Conservation (phyloP, 495 filamentous ascomycete species). For the Hypoxylon subgilvum region DNA sequence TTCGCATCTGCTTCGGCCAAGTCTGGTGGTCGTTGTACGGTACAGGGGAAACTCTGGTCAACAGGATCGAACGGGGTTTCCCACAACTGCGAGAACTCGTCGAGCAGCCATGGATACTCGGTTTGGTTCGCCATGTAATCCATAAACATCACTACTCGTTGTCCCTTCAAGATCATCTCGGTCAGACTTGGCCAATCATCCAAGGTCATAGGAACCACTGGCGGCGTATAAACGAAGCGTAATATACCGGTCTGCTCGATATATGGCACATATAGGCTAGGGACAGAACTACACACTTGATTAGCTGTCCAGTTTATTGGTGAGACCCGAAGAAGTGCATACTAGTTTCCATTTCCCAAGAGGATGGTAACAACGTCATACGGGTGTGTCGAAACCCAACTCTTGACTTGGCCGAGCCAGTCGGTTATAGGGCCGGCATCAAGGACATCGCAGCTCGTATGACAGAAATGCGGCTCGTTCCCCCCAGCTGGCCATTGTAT, state of each 20-base stretch:
- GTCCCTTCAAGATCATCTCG: not conserved
- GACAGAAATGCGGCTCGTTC: conserved; percentile 66
- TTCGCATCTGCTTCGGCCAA: conserved; percentile 58
- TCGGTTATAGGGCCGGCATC: conserved; percentile 77
- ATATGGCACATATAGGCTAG: conserved; percentile 50
- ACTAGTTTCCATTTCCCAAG: conserved; percentile 80
- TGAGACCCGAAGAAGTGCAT: conserved; percentile 52
- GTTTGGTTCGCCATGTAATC: conserved; percentile 87
- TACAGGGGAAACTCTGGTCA: conserved; percentile 69
- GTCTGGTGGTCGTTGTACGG: conserved; percentile 70
- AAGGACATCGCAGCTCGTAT: conserved; percentile 79
- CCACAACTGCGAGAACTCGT: conserved; percentile 77
- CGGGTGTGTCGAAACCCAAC: conserved; percentile 78
- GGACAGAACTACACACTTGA: conserved; percentile 38
- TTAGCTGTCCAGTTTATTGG: conserved; percentile 49
- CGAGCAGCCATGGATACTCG: conserved; percentile 73
- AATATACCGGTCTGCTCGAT: conserved; percentile 72
- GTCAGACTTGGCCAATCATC: conserved; percentile 62
- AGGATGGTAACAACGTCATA: conserved; percentile 93
- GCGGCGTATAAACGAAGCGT: conserved; percentile 73
- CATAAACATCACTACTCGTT: conserved; percentile 56
- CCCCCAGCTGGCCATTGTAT: conserved; percentile 56
- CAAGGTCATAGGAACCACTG: conserved; percentile 68
- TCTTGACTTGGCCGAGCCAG: conserved; percentile 70
- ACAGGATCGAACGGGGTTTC: conserved; percentile 77